Evolutionary conservation across 768 basidiomycete species (phyloP).

Genomic region (Tylopilus felleus): DNA sequence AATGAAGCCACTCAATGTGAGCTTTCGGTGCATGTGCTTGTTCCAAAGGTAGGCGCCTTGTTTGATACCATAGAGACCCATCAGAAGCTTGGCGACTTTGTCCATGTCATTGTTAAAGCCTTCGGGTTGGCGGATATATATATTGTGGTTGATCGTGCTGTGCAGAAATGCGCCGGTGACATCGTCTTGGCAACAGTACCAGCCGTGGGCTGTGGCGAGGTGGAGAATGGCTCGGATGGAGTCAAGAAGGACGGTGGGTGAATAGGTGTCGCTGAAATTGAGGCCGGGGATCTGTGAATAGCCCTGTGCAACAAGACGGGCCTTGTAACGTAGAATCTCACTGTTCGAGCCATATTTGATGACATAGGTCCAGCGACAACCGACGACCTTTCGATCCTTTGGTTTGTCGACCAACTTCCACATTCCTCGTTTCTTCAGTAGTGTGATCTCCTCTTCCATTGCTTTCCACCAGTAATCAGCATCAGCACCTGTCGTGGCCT

Average conservation of each 20-base stretch:
- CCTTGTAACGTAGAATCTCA: not conserved
- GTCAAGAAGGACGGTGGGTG: constrained; percentile 25
- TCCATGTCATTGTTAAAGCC: too few species aligned
- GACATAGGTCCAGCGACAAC: not conserved
- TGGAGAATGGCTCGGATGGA: constrained; percentile 23
- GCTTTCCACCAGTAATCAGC: not conserved
- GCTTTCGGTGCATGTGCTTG: constrained; percentile 12
- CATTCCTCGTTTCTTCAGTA: not conserved
- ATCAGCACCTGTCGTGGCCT: not conserved
- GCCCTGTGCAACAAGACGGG: not conserved
- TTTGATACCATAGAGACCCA: too few species aligned
- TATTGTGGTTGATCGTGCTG: not conserved
- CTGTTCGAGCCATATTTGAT: not conserved
- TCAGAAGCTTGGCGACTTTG: constrained; percentile 20
- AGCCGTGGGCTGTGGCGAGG: constrained; percentile 4
- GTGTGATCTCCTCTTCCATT: constrained; percentile 6
- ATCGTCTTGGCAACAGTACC: constrained; percentile 7
- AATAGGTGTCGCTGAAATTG: constrained; percentile 22
- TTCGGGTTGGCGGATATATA: not conserved
- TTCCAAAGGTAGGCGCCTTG: constrained; percentile 31
- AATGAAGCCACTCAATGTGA: too few species aligned
- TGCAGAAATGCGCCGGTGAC: constrained; percentile 5
- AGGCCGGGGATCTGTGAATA: not conserved
- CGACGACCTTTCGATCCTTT: not conserved
- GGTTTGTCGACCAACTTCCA: constrained; percentile 9